Base-by-base conservation (phyloP, 495 filamentous ascomycete genomes). In the Neurospora africana region DNA sequence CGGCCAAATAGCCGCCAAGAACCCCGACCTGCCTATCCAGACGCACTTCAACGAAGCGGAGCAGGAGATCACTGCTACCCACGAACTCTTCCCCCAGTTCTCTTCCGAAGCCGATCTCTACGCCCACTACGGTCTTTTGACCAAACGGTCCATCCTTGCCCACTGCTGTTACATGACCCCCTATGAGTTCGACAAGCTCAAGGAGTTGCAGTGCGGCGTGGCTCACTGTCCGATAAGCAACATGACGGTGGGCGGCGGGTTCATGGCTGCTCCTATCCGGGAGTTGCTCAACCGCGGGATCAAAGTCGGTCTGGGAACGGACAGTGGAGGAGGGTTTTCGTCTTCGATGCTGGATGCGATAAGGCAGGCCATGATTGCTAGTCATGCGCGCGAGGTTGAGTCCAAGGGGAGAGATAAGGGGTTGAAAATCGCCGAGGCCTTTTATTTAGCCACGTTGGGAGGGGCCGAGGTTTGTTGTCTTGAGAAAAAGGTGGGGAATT, bases 221-320 rank as follows among this genome's bases (percentile, higher is more conserved):
- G 86, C 89, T 0, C 88, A 90, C 69, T 91, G 90, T 53, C 90
- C 90, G 2, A 82, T 89, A 40, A 82, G 88, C 0, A 92, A 91
- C 72, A 88, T 89, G 70, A 89, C 87, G 0, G 86, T 90, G 41
- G 85, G 87, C 17, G 86, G 83, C 15, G 84, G 84, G 15, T 89
- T 89, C 70, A 88, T 89, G 82, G 86, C 88, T 4, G 88, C 89
- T 5, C 88, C 87, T 0, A 78, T 90, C 1, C 82, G 88, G 27
- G 85, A 86, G 44, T 88, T 89, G 70, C 76, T 91, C 13, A 77
- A 82, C 11, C 81, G 82, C 5, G 89, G 84, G 0, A 86, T 91
- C 70, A 90, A 91, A 74, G 87, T 92, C 15, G 89, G 88, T 0
- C 77, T 92, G 21, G 90, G 90, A 0, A 91, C 90, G 0, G 90